These are phyloP conservation scores for Cubamyces lactineus DNA, from an alignment of 768 basidiomycete species.

Conservation along the genomic window DNA sequence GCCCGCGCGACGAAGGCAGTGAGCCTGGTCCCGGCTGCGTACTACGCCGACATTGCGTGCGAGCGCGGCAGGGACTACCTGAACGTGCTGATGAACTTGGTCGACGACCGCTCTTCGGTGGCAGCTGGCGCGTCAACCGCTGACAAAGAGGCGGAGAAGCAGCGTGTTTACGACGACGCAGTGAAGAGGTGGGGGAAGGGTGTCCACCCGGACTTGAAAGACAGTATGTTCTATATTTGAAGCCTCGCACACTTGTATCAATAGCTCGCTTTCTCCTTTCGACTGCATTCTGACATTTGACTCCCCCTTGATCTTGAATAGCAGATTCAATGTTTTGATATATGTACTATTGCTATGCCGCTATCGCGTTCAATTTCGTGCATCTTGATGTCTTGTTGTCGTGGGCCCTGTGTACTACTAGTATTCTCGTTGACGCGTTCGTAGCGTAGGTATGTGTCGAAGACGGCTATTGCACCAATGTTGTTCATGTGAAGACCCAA, in stretches of 20 bases:
- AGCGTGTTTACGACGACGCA: conserved; percentile 45
- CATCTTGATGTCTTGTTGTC: too few species aligned
- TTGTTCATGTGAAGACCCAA: too few species aligned
- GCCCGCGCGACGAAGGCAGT: conserved; percentile 86
- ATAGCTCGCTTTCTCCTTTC: too few species aligned
- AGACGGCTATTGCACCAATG: too few species aligned
- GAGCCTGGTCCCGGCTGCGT: conserved; percentile 77
- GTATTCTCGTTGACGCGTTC: too few species aligned
- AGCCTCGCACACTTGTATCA: neutral
- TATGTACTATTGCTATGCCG: too few species aligned
- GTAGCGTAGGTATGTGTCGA: too few species aligned
- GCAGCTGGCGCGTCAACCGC: conserved; percentile 36
- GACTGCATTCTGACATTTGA: too few species aligned
- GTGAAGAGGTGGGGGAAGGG: conserved; percentile 39
- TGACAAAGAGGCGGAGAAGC: conserved; percentile 38
- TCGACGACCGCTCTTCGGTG: conserved; percentile 36
- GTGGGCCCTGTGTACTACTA: too few species aligned
- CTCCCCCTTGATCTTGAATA: too few species aligned
- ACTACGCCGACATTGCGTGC: conserved; percentile 83
- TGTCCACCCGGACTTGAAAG: conserved; percentile 56
- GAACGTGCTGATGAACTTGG: conserved; percentile 62
- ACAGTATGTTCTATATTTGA: conserved; percentile 78
- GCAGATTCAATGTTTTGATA: too few species aligned
- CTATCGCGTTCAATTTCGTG: too few species aligned
- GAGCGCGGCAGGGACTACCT: conserved; percentile 79